Evolutionary conservation across 2,329 filamentous ascomycete genomes (phyloP).

Genomic region (Seiridium unicorne): DNA sequence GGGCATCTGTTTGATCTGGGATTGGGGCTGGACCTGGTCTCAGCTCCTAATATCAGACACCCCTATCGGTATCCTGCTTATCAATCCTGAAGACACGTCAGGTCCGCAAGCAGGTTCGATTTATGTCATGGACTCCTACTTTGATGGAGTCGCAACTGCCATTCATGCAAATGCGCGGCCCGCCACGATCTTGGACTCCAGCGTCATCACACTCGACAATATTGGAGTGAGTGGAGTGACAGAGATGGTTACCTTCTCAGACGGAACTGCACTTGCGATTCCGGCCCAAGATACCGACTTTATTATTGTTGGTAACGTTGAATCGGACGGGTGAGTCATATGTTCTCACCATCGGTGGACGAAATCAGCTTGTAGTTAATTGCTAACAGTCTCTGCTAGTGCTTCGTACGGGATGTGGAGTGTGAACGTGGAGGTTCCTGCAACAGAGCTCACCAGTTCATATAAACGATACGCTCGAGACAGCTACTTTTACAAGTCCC

Average conservation of each 20-base stretch:
- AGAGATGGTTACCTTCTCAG: not conserved
- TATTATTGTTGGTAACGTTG: not conserved
- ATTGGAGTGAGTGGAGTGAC: conserved; percentile 40
- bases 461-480: not conserved
- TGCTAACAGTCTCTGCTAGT: not conserved
- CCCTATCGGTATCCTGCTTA: conserved; percentile 30
- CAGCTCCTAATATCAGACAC: not conserved
- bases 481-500: not conserved
- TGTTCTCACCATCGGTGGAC: not conserved
- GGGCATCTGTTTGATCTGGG: not conserved
- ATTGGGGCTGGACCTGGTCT: conserved; percentile 52
- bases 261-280: not conserved
- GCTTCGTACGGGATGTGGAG: not conserved
- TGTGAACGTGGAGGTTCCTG: not conserved
- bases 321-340: not conserved
- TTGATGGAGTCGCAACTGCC: conserved; percentile 47
- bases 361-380: not conserved
- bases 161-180: conserved; percentile 41
- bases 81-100: conserved; percentile 39
- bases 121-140: conserved; percentile 54
- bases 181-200: not conserved
- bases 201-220: conserved; percentile 48
- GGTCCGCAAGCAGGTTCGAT: conserved; percentile 46
- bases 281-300: not conserved
- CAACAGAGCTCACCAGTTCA: not conserved